These are phyloP conservation scores for Trametes cubensis DNA, from an alignment of 768 basidiomycete species.

Conservation along the genomic window DNA sequence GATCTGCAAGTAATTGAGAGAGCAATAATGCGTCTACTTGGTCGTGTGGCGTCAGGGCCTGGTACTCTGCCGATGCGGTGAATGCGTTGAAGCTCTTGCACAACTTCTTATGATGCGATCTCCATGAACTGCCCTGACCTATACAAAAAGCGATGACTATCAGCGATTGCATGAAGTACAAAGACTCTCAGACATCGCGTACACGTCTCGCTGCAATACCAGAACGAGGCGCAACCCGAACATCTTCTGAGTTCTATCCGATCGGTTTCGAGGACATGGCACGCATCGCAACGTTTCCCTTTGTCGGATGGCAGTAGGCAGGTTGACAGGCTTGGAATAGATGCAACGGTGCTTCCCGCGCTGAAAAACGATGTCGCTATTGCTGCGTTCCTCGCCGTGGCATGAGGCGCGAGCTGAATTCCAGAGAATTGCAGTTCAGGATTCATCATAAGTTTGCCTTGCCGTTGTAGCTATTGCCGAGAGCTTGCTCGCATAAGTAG, in stretches of 20 bases:
- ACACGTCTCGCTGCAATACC: constrained; percentile 75
- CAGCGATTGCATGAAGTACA: background rate
- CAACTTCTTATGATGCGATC: constrained; percentile 62
- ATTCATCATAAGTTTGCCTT: too few species aligned
- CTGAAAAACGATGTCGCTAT: constrained; percentile 43
- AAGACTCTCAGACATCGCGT: constrained; percentile 27
- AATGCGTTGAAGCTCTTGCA: constrained; percentile 62
- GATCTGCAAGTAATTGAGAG: constrained; percentile 55
- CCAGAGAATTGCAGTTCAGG: background rate
- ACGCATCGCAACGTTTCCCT: constrained; percentile 67
- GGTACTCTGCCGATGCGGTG: constrained; percentile 48
- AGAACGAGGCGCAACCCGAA: constrained; percentile 67
- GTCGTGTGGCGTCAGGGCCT: constrained; percentile 53
- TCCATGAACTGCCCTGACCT: constrained; percentile 78
- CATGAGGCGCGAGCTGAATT: constrained; percentile 46
- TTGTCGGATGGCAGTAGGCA: constrained; percentile 60
- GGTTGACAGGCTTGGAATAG: constrained; percentile 47
- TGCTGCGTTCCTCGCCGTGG: constrained; percentile 53
- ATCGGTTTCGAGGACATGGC: constrained; percentile 45
- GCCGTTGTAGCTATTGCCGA: too few species aligned
- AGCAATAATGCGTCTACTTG: constrained; percentile 65
- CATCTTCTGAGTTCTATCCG: constrained; percentile 52
- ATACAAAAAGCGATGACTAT: constrained; percentile 18
- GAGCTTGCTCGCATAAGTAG: too few species aligned
- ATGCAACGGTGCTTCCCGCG: constrained; percentile 54